Evolutionary conservation across 1,284 basidiomycete genomes (phyloP), one percentile per base, ranked within the genome.

Genomic region (Cutaneotrichosporon cutaneum): DNA sequence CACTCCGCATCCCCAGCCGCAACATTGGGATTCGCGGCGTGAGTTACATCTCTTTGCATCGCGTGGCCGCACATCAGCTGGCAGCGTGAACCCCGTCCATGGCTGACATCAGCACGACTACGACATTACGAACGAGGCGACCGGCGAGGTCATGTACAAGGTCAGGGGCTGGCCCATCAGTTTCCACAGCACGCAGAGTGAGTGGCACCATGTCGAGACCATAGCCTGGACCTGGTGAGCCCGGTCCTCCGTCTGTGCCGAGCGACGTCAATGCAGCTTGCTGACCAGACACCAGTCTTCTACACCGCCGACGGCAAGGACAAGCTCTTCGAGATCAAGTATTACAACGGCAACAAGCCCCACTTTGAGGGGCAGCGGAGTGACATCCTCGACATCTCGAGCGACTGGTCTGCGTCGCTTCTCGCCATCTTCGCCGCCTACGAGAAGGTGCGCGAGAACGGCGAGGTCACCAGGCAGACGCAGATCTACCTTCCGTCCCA

Each of bases 351-450:
- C 54, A 11, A 44, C 24, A 27, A 32, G 26, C 48, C 36, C 18
- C 27, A 56, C 47, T 60, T 60, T 26, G 27, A 35, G 22, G 59
- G n/a, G 35, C 32, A 56, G 54, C 54, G 59, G 27, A 47, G 51
- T 21, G 59, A 60, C 59, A 21, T 60, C 18, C n/a, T 60, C 36
- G 59, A 60, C 54, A 44, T 39, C 21, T 47, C 53, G 26, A 27
- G 11, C 35, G 53, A 50, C 53, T 55, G 44, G 53, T 18, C 18
- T 5, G 21, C 27, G 9, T 42, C 44, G 22, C 18, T 42, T 26
- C 33, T 60, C n/a, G 47, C 48, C 47, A 56, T 60, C 27, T 56
- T 60, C 27, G 30, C 48, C 21, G 47, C 48, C n/a, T 32, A 52
- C 36, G 54, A 56, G 35, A 56, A 42, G 47, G 30, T 30, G 24